Conservation (phyloP, 2,329 filamentous ascomycete genomes). For the Pestalotiopsis sp. region DNA sequence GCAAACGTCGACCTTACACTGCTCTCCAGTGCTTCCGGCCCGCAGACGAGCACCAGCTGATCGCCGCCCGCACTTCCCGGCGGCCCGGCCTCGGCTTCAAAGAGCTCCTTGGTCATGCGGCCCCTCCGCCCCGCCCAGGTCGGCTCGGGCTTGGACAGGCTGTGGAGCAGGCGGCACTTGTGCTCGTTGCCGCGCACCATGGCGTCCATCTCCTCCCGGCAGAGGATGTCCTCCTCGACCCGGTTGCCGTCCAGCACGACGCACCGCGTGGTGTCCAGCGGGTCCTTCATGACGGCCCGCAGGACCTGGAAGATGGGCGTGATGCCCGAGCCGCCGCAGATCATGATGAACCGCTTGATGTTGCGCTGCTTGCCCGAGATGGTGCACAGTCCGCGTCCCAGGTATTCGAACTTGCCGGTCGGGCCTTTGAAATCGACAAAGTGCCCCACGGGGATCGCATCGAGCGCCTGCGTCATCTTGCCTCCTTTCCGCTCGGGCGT, state of each 20-base stretch:
- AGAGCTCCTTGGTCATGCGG: slow-evolving; percentile 63
- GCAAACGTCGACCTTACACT: slow-evolving; percentile 50
- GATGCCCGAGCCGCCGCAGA: slow-evolving; percentile 86
- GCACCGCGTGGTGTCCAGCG: slow-evolving; percentile 66
- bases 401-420: slow-evolving; percentile 82
- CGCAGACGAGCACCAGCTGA: slow-evolving; percentile 76
- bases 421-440: slow-evolving; percentile 86
- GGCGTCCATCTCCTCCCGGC: slow-evolving; percentile 69
- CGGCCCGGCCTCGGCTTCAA: slow-evolving; percentile 60
- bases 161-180: slow-evolving; percentile 68
- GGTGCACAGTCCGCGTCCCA: slow-evolving; percentile 64
- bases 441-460: slow-evolving; percentile 71
- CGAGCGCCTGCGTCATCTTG: slow-evolving; percentile 80
- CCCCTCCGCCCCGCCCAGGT: slow-evolving; percentile 72
- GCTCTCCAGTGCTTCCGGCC: slow-evolving; percentile 75
- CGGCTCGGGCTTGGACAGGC: slow-evolving; percentile 64
- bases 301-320: slow-evolving; percentile 90
- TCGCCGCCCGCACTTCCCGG: slow-evolving; percentile 40
- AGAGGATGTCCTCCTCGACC: slow-evolving; percentile 79
- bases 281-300: slow-evolving; percentile 70
- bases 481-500: slow-evolving; percentile 63
- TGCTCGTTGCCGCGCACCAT: slow-evolving; percentile 56
- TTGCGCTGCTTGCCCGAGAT: slow-evolving; percentile 58
- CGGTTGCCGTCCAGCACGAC: slow-evolving; percentile 80
- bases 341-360: slow-evolving; percentile 77